phyloP scores from a whole-genome alignment of 805 yeast genomes.

The Spathaspora passalidarum region DNA sequence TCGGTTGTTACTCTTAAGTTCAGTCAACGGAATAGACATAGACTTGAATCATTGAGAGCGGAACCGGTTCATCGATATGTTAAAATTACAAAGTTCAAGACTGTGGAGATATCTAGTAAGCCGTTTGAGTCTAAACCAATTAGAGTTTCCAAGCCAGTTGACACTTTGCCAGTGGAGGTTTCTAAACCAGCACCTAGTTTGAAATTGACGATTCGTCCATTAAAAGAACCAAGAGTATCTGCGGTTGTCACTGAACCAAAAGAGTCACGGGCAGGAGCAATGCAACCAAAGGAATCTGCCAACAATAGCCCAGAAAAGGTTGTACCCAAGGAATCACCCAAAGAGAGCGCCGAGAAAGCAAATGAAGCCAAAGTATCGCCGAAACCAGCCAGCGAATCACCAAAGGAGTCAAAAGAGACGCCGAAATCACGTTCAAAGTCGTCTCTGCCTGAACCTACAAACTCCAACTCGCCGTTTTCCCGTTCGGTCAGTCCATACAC shows the following conservation, averaged over 20 bases:
- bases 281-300: background rate
- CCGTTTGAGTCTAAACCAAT: no score
- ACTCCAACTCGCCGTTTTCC: conserved; percentile 12
- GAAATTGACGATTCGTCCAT: background rate
- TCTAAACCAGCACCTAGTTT: no score
- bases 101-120: conserved; percentile 37
- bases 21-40: background rate
- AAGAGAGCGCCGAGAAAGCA: background rate
- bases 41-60: background rate
- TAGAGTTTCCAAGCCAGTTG: no score
- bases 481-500: conserved; percentile 18
- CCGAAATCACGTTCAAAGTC: background rate
- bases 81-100: conserved; percentile 34
- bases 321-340: background rate
- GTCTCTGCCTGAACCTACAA: background rate
- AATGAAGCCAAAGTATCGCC: background rate
- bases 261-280: background rate
- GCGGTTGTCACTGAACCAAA: background rate
- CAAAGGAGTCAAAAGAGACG: background rate
- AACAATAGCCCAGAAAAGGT: background rate
- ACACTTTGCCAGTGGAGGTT: no score
- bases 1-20: conserved; percentile 2
- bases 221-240: background rate
- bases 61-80: conserved; percentile 37
- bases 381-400: background rate